Conservation (phyloP, 345 rosid species). For the Sapria himalayana region DNA sequence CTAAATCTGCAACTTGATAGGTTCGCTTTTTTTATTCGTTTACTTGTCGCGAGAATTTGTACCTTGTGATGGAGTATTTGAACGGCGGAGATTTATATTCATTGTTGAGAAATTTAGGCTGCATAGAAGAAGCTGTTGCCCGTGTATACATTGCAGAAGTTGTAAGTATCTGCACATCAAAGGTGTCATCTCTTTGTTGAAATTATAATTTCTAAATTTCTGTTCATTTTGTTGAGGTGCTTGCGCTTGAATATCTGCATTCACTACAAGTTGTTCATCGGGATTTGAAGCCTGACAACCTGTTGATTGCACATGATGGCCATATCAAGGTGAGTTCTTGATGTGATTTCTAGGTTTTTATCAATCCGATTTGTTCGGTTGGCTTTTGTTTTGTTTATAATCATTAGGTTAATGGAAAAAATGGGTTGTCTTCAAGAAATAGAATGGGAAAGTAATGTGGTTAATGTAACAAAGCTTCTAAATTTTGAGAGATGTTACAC, state of each 20-base stretch:
- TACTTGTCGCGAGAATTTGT: slow-evolving; percentile 94
- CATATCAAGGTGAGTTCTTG: slow-evolving; percentile 61
- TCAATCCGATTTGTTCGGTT: too few relatives aligned
- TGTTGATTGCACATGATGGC: slow-evolving; percentile 96
- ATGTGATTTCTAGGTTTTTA: slow-evolving; percentile 2
- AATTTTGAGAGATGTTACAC: too few relatives aligned
- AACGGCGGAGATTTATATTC: slow-evolving; percentile 98
- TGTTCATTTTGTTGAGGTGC: slow-evolving; percentile 35
- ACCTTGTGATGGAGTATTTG: slow-evolving; percentile 99
- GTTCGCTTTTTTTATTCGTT: slow-evolving; percentile 99
- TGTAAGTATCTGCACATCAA: slow-evolving; percentile 27
- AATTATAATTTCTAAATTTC: slow-evolving; percentile 1
- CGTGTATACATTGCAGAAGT: slow-evolving; percentile 98
- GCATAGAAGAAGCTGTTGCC: slow-evolving; percentile 94
- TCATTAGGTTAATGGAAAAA: too few relatives aligned
- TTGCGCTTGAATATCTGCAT: slow-evolving; percentile 91
- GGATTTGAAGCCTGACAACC: slow-evolving; percentile 96
- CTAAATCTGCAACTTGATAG: slow-evolving; percentile 24
- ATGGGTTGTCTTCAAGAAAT: too few relatives aligned
- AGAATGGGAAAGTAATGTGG: too few relatives aligned
- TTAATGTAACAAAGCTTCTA: too few relatives aligned
- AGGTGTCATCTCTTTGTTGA: not conserved
- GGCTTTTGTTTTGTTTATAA: not conserved
- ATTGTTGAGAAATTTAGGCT: slow-evolving; percentile 83
- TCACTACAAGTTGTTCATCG: slow-evolving; percentile 90